These are phyloP conservation scores for Chlorella sp. DNA, from an alignment of 139 green algal genomes.

Conservation along the genomic window DNA sequence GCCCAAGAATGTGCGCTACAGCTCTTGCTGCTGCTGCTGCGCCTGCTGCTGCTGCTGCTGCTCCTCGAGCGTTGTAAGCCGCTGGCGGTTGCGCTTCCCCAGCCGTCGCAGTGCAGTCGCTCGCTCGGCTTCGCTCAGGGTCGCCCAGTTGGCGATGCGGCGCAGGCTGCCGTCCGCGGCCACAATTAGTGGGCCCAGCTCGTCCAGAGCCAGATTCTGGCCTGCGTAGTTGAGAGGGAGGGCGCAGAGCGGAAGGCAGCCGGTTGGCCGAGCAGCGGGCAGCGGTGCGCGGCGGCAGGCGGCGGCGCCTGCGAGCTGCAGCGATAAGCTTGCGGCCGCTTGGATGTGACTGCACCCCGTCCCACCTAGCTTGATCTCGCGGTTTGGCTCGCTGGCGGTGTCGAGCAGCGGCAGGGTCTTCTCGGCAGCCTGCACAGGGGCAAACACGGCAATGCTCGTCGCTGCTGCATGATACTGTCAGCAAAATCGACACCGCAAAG, in stretches of 20 bases:
- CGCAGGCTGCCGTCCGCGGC: not conserved
- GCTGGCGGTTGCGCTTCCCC: not conserved
- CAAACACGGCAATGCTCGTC: not conserved
- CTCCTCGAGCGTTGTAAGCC: slow-evolving; percentile 16
- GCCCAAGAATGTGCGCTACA: not conserved
- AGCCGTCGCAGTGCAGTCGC: not conserved
- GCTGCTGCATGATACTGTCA: not conserved
- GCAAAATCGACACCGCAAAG: not conserved
- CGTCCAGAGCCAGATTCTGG: slow-evolving; percentile 10
- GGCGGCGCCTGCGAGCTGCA: not conserved
- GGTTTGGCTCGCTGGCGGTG: not conserved
- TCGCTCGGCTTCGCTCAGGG: not conserved
- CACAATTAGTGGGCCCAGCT: slow-evolving; percentile 9
- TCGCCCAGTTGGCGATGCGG: slow-evolving; percentile 5
- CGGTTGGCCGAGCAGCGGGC: no score
- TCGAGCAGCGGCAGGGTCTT: not conserved
- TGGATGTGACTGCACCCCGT: not conserved
- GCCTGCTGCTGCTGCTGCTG: not conserved
- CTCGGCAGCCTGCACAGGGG: not conserved
- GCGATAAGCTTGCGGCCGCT: no score
- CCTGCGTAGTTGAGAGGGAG: not conserved
- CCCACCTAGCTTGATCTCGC: not conserved
- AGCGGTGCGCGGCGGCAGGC: not conserved
- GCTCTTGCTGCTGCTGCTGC: not conserved
- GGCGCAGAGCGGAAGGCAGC: not conserved